phyloP scores from a whole-genome alignment of 208 protist species.

The Trichomonas vaginalis region DNA sequence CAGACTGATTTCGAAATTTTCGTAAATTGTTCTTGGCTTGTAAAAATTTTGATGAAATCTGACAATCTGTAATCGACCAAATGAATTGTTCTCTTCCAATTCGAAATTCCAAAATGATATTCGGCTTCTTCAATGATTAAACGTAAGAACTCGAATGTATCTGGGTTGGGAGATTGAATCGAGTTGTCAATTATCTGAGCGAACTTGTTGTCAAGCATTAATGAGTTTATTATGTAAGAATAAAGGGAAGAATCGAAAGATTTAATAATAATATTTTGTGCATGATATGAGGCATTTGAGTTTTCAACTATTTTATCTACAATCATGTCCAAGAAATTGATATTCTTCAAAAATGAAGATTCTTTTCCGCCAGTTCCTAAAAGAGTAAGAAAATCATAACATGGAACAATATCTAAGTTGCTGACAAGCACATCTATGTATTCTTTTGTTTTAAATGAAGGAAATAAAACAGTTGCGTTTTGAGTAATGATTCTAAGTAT shows the following conservation, averaged over 20 bases:
- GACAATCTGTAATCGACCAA: background rate
- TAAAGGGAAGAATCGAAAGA: background rate
- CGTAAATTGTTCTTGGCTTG: background rate
- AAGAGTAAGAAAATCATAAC: background rate
- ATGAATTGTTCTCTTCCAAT: background rate
- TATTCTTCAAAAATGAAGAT: background rate
- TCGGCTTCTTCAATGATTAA: background rate
- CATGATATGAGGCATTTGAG: background rate
- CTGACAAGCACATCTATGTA: background rate
- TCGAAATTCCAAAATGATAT: background rate
- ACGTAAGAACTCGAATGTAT: background rate
- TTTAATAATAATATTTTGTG: background rate
- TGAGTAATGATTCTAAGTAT: background rate
- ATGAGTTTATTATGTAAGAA: background rate
- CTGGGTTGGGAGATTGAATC: background rate
- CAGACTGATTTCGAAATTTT: background rate
- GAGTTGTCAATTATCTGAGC: background rate
- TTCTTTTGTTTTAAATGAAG: background rate
- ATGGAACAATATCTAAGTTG: background rate
- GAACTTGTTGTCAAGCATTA: background rate
- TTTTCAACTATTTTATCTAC: background rate
- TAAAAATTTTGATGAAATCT: background rate
- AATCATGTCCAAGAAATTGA: background rate
- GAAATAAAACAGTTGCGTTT: background rate
- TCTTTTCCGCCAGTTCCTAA: background rate